These are phyloP conservation scores for Eucalyptus albens DNA, from an alignment of 345 rosid species.

Conservation along the genomic window DNA sequence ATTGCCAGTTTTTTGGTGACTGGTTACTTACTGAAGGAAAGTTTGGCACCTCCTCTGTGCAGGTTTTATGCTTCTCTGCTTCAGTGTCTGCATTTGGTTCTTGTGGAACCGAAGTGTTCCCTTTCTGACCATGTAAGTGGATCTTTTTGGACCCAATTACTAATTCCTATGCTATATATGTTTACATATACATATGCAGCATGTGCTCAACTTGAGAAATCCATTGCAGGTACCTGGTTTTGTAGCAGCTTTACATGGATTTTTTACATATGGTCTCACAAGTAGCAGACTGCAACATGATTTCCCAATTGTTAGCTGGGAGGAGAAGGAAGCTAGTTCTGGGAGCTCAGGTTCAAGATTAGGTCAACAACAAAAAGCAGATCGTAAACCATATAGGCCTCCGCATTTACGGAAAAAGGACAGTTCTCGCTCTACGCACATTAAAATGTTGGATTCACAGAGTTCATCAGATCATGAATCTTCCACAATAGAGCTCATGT, in stretches of 20 bases:
- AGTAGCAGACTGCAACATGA: slow-evolving; percentile 15
- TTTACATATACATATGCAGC: background rate
- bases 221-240: slow-evolving; percentile 63
- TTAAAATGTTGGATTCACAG: slow-evolving; percentile 18
- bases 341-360: slow-evolving; percentile 15
- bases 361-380: slow-evolving; percentile 19
- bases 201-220: background rate
- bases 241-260: slow-evolving; percentile 62
- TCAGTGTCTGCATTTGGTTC: slow-evolving; percentile 68
- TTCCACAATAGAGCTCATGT: slow-evolving; percentile 26
- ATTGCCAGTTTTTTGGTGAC: background rate
- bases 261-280: slow-evolving; percentile 62
- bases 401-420: slow-evolving; percentile 84
- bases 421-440: slow-evolving; percentile 15
- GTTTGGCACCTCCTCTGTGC: background rate
- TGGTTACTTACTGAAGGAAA: background rate
- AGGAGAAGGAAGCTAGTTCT: slow-evolving; percentile 24
- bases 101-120: slow-evolving; percentile 50
- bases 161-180: background rate
- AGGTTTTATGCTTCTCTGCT: slow-evolving; percentile 82
- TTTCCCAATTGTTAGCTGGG: slow-evolving; percentile 10
- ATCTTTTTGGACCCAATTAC: background rate
- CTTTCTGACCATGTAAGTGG: slow-evolving; percentile 70
- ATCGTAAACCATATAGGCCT: slow-evolving; percentile 63
- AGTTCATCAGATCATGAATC: slow-evolving; percentile 32